Percentiles rank a stretch among this genome's conserved stretches.
These are phyloP conservation scores for Acer campestre DNA, from an alignment of 345 rosid species.

Conservation along the genomic window DNA sequence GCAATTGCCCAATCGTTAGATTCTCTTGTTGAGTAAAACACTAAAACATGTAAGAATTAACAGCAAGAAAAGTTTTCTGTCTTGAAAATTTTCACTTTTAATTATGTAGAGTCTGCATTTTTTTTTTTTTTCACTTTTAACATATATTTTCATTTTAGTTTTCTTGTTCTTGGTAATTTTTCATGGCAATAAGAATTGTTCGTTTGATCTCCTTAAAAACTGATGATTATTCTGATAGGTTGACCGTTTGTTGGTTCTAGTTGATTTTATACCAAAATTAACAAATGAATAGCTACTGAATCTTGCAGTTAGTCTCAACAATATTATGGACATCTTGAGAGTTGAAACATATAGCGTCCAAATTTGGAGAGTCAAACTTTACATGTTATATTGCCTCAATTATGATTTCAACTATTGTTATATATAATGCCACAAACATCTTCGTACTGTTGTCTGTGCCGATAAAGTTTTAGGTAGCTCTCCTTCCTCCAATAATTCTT, in stretches of 20 bases:
- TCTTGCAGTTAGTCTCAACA: not conserved
- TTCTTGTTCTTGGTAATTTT: not conserved
- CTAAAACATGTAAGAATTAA: no score
- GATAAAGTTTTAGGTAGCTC: conserved; percentile 10
- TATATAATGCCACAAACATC: conserved; percentile 1
- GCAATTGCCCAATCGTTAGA: no score
- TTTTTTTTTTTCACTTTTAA: not conserved
- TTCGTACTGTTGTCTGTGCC: conserved; percentile 6
- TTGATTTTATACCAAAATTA: not conserved
- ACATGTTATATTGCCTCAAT: conserved; percentile 11
- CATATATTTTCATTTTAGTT: not conserved
- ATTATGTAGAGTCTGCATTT: no score
- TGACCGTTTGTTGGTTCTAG: not conserved
- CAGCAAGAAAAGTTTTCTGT: no score
- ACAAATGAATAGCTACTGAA: not conserved
- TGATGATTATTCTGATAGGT: not conserved
- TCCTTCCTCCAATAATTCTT: conserved; percentile 1
- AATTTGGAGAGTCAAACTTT: not conserved
- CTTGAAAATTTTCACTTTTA: no score
- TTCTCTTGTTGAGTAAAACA: no score
- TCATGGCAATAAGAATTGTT: not conserved
- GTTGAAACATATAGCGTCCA: not conserved
- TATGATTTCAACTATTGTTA: not conserved
- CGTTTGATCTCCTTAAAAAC: not conserved
- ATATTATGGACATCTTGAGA: not conserved